Base-by-base conservation (phyloP, 495 filamentous ascomycete genomes). In the Hypoxylon lenormandii region DNA sequence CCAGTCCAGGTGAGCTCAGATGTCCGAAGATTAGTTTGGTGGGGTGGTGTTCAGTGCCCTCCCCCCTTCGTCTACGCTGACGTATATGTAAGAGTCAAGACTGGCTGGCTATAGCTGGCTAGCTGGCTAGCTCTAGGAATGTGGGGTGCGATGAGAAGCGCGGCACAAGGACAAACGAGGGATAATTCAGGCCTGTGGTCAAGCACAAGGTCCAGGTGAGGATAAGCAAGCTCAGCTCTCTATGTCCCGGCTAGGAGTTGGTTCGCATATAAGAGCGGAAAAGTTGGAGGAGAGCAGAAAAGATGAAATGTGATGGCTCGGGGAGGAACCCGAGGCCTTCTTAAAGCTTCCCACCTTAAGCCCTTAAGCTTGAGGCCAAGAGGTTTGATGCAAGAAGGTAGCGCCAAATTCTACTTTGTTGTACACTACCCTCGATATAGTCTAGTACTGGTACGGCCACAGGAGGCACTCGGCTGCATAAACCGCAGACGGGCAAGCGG, bases 361-460 rank as follows among this genome's bases (percentile, higher is more conserved):
- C n/a, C n/a, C n/a, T n/a, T n/a, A n/a, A n/a, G 52, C 52, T 56
- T 61, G 37, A 38, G 61, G 60, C 67, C 57, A 71, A 71, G 62
- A 66, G 42, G 58, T 30, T 60, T 7, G 46, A 53, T 65, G 45
- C 50, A 66, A 66, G 38, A 46, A 51, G 19, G 56, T 69, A 69
- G 61, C 42, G 61, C 42, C 30, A 50, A 36, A 21, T 53, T 33
- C 30, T 40, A 60, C 47, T 26, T 54, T 54, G 33, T 53, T 53
- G 36, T 60, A 70, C 55, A 70, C 61, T 70, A 70, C 52, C 52
- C 67, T 70, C 40, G 57, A 66, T 65, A 58, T 40, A 70, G 61
- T 66, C 57, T 70, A 70, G 67, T 56, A 70, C 67, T 54, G 6
- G 48, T 28, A 45, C n/a, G 36, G 45, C 30, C 4, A 33, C 4